These are phyloP conservation scores for Pyrenophora tritici-repentis DNA, from an alignment of 2,329 filamentous ascomycete genomes.

Conservation along the genomic window DNA sequence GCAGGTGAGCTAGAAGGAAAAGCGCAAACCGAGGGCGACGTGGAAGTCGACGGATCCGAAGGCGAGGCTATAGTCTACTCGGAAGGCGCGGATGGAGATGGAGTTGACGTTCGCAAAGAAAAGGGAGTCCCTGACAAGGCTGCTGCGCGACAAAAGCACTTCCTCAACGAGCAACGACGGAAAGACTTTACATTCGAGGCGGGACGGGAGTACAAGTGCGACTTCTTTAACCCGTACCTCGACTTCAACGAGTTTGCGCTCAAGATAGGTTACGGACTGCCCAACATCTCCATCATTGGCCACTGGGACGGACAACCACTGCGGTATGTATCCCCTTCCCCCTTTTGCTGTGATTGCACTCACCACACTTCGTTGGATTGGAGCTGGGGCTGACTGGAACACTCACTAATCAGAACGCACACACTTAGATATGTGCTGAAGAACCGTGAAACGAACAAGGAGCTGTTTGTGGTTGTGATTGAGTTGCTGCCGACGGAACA, in stretches of 20 bases:
- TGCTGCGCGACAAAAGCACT: slow-evolving; percentile 62
- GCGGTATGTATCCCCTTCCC: slow-evolving; percentile 56
- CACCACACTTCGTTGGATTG: slow-evolving; percentile 2
- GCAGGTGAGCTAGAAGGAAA: slow-evolving; percentile 43
- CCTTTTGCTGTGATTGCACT: neutral
- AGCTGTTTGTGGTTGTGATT: slow-evolving; percentile 83
- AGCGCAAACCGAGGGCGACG: slow-evolving; percentile 52
- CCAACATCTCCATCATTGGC: slow-evolving; percentile 75
- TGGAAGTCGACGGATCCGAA: slow-evolving; percentile 44
- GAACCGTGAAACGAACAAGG: slow-evolving; percentile 72
- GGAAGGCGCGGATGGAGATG: slow-evolving; percentile 55
- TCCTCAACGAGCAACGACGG: slow-evolving; percentile 61
- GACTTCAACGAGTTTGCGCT: slow-evolving; percentile 82
- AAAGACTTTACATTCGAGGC: slow-evolving; percentile 65
- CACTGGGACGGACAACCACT: slow-evolving; percentile 82
- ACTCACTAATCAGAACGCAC: slow-evolving; percentile 67
- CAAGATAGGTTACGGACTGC: slow-evolving; percentile 58
- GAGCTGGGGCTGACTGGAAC: slow-evolving; percentile 17
- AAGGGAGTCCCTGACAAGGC: slow-evolving; percentile 47
- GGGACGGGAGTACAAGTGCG: slow-evolving; percentile 65
- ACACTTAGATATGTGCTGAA: slow-evolving; percentile 90
- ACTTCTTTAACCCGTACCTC: slow-evolving; percentile 91
- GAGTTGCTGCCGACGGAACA: slow-evolving; percentile 73
- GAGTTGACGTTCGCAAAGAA: slow-evolving; percentile 48
- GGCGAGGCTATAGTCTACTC: slow-evolving; percentile 59